Evolutionary conservation across 257 asterid genomes (phyloP), one percentile per base, ranked within the genome.

Genomic region (Solanum clarkiae): DNA sequence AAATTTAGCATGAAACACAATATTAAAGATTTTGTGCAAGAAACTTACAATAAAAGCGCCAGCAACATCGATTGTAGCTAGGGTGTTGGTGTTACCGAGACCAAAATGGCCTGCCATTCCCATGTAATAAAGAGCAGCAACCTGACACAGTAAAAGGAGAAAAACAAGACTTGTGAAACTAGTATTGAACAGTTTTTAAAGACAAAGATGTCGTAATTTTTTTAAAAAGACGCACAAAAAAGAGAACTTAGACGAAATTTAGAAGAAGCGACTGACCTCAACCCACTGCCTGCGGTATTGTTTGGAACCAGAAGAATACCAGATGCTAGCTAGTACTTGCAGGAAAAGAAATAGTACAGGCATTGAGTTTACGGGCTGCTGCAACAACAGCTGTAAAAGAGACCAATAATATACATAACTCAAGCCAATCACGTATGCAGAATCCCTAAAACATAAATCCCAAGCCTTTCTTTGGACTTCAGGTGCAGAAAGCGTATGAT

Each of bases 51-150:
- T 93, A 91, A 92, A 95, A 82, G 99, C 98, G 80, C 99, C 98
- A 29, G 99, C 99, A 62, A 95, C 98, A 86, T 94, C 98, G 84
- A 95, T 94, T 80, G 99, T 93, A 86, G 99, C 99, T 14, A 95
- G 94, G 47, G 96, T 94, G 90, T 95, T 95, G 87, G 98, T 94
- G 90, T 95, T 95, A 29, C 99, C 99, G 29, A 95, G 97, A 85
- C 96, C 96, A 88, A 92, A 95, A 86, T 95, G 99, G 86, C 99
- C 99, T 1, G 95, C 92, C 97, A 95, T 93, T 86, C 98, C 99
- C 88, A 95, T 70, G 88, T 88, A 93, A 88, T 92, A 94, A 18
- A 95, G 88, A 36, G 97, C 93, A 87, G 94, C 93, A 74, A 94
- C 97, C 99, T 95, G 81, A 82, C 85, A 88, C 54, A 40, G 29